A percentile compares a stretch with the other conserved stretches of the same genome.
Conservation (phyloP, 2,329 filamentous ascomycete species). For the Pseudodiploospora longispora region DNA sequence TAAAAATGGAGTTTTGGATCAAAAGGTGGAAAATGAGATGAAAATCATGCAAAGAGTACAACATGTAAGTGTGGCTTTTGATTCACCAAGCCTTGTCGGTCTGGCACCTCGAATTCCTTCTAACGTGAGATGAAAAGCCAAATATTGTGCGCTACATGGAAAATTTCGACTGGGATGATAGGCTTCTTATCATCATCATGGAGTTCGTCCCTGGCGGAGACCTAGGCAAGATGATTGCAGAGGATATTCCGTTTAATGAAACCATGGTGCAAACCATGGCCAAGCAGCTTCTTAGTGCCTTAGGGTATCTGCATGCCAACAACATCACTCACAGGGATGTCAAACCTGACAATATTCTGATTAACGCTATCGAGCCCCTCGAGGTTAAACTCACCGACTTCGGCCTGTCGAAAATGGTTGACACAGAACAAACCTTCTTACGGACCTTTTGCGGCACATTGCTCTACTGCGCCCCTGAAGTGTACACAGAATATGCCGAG, state of each 20-base stretch:
- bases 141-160: slow-evolving; percentile 92
- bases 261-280: slow-evolving; percentile 62
- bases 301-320: slow-evolving; percentile 77
- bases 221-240: slow-evolving; percentile 62
- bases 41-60: slow-evolving; percentile 81
- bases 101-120: not conserved
- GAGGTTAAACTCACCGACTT: slow-evolving; percentile 92
- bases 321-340: slow-evolving; percentile 98
- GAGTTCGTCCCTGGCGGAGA: slow-evolving; percentile 81
- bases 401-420: slow-evolving; percentile 88
- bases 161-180: slow-evolving; percentile 70
- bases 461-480: slow-evolving; percentile 92
- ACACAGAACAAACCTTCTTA: slow-evolving; percentile 82
- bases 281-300: slow-evolving; percentile 67
- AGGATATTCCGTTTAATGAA: slow-evolving; percentile 58
- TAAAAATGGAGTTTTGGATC: slow-evolving; percentile 82
- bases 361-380: slow-evolving; percentile 64
- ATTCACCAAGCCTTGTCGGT: slow-evolving; percentile 9
- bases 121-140: slow-evolving; percentile 37
- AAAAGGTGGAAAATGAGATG: slow-evolving; percentile 95
- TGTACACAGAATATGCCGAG: slow-evolving; percentile 68
- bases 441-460: slow-evolving; percentile 96
- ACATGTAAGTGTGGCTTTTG: slow-evolving; percentile 53
- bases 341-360: slow-evolving; percentile 95
- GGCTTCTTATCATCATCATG: slow-evolving; percentile 96